Conservation (phyloP, 352 stramenopile genomes). For the Globisporangium spinosum region DNA sequence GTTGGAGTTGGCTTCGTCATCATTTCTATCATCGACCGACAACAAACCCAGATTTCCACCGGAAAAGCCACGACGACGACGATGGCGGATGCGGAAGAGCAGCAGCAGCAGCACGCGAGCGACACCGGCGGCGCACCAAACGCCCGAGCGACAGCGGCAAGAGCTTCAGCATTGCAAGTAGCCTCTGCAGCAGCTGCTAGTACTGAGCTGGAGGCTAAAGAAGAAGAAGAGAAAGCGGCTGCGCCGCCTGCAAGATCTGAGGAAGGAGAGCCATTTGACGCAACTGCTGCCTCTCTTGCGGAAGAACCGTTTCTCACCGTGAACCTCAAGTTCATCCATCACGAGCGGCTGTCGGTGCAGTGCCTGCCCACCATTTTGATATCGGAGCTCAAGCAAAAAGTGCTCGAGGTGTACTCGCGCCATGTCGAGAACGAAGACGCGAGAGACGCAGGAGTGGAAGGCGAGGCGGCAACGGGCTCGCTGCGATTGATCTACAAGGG, state of each 20-base stretch:
- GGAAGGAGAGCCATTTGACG: neutral
- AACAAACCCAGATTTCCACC: neutral
- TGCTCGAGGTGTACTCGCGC: slow-evolving; percentile 15
- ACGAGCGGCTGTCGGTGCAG: slow-evolving; percentile 26
- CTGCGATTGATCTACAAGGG: slow-evolving; percentile 53
- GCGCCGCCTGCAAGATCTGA: neutral
- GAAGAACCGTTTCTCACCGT: slow-evolving; percentile 19
- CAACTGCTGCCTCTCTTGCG: neutral
- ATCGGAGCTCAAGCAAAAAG: slow-evolving; percentile 25
- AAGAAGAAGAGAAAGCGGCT: slow-evolving; percentile 13
- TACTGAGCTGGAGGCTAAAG: neutral
- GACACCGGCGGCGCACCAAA: neutral
- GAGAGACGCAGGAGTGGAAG: neutral
- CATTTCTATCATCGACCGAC: neutral
- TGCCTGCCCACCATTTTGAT: slow-evolving; percentile 21
- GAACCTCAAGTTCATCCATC: slow-evolving; percentile 45
- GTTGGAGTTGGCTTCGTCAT: too few species aligned
- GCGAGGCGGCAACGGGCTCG: neutral
- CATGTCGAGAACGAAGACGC: neutral
- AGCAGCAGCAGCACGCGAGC: neutral
- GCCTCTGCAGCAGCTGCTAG: neutral
- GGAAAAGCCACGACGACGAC: neutral
- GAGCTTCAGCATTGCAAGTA: neutral
- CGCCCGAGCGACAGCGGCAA: neutral
- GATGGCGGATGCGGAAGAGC: neutral